phyloP scores from a whole-genome alignment of 805 yeast species.

The Zygosaccharomyces rouxii region DNA sequence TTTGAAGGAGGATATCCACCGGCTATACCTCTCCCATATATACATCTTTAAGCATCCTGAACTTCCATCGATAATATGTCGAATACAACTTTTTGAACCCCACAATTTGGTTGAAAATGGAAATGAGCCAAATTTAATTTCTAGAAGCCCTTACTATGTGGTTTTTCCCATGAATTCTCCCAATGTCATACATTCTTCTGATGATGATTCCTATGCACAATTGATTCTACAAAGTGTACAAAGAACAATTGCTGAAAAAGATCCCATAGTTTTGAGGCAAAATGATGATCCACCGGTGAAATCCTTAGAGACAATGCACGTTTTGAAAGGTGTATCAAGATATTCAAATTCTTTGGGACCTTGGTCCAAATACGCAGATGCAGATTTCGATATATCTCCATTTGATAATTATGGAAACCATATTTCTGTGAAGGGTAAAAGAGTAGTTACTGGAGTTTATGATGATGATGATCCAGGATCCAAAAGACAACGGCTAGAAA shows the following conservation, averaged over 20 bases:
- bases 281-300: constrained; percentile 37
- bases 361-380: constrained; percentile 73
- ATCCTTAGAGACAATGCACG: constrained; percentile 53
- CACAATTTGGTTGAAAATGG: constrained; percentile 19
- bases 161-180: constrained; percentile 68
- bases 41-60: constrained; percentile 63
- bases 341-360: constrained; percentile 59
- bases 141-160: constrained; percentile 59
- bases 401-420: constrained; percentile 45
- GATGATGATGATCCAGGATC: constrained; percentile 21
- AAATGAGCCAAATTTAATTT: constrained; percentile 40
- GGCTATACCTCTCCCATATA: constrained; percentile 56
- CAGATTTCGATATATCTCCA: constrained; percentile 61
- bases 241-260: constrained; percentile 42
- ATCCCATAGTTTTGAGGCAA: constrained; percentile 40
- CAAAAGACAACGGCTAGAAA: constrained; percentile 43
- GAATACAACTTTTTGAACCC: constrained; percentile 66
- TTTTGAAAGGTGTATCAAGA: constrained; percentile 59
- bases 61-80: constrained; percentile 53
- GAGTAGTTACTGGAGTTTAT: constrained; percentile 4
- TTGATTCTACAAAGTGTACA: constrained; percentile 60
- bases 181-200: constrained; percentile 53
- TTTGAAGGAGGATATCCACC: constrained; percentile 45
- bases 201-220: constrained; percentile 44
- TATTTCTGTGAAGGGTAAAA: constrained; percentile 31